These are phyloP conservation scores for Debaryomyces prosopidis DNA, from an alignment of 805 yeast genomes.

Conservation along the genomic window DNA sequence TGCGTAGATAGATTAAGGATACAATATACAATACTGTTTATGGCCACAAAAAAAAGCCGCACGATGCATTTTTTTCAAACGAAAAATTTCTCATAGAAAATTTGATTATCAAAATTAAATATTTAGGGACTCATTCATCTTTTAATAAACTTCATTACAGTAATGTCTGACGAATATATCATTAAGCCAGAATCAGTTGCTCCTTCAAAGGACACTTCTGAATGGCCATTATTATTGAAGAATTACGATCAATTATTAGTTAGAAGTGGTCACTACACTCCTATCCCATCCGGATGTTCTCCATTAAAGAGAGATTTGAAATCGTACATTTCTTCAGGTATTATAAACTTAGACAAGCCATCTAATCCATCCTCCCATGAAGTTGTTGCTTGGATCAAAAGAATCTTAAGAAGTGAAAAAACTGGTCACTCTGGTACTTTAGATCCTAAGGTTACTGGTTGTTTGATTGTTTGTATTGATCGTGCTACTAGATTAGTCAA, in stretches of 20 bases:
- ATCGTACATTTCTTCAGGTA: slow-evolving; percentile 90
- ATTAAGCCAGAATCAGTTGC: slow-evolving; percentile 86
- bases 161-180: slow-evolving; percentile 68
- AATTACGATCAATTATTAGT: slow-evolving; percentile 92
- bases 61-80: slow-evolving; percentile 18
- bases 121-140: not conserved
- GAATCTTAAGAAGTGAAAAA: slow-evolving; percentile 92
- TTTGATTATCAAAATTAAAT: not conserved
- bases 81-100: slow-evolving; percentile 7
- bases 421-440: slow-evolving; percentile 99
- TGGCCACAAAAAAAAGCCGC: slow-evolving; percentile 20
- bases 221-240: slow-evolving; percentile 94
- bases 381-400: slow-evolving; percentile 98
- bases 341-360: slow-evolving; percentile 96
- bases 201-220: slow-evolving; percentile 82
- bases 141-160: slow-evolving; percentile 1
- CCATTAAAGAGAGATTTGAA: slow-evolving; percentile 94
- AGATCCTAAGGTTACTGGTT: slow-evolving; percentile 98
- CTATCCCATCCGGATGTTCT: slow-evolving; percentile 92
- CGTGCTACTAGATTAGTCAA: slow-evolving; percentile 97
- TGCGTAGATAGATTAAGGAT: not conserved
- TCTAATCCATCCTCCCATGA: slow-evolving; percentile 98
- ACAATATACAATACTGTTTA: not conserved
- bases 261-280: slow-evolving; percentile 96
- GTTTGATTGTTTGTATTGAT: slow-evolving; percentile 96